A percentile compares a stretch with the other conserved stretches of the same genome.
These are phyloP conservation scores for Geotrichum australiense DNA, from an alignment of 1,139 yeast species.

Conservation along the genomic window DNA sequence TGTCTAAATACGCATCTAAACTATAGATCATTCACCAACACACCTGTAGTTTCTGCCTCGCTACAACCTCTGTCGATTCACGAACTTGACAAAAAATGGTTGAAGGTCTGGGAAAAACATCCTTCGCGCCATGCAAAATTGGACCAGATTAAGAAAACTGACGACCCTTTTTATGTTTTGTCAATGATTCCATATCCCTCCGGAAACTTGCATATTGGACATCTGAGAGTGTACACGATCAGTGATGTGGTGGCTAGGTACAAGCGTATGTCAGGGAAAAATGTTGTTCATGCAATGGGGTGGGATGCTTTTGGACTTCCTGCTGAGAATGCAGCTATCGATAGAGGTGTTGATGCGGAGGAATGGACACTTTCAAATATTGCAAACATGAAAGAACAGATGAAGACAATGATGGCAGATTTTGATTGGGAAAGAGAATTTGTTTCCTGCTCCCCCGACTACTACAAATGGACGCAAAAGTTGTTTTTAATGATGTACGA, in stretches of 20 bases:
- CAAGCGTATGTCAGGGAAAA: conserved; percentile 64
- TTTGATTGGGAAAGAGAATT: conserved; percentile 93
- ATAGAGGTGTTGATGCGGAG: conserved; percentile 69
- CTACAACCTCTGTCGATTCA: conserved; percentile 14
- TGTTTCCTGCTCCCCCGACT: conserved; percentile 80
- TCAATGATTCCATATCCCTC: conserved; percentile 97
- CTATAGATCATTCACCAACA: conserved; percentile 10
- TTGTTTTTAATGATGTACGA: conserved; percentile 66
- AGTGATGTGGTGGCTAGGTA: conserved; percentile 78
- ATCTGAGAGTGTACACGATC: conserved; percentile 83
- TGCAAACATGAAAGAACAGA: conserved; percentile 73
- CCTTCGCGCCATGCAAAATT: conserved; percentile 23
- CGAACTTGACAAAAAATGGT: conserved; percentile 32
- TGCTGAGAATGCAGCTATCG: conserved; percentile 96
- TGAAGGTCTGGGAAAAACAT: conserved; percentile 24
- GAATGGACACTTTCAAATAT: conserved; percentile 79
- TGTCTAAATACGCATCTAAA: too few species aligned
- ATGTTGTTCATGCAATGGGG: conserved; percentile 94
- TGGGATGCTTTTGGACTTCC: conserved; percentile 99
- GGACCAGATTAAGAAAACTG: conserved; percentile 20
- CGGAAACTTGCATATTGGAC: conserved; percentile 89
- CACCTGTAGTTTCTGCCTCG: conserved; percentile 7
- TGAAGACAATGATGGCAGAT: conserved; percentile 70
- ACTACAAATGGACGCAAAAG: conserved; percentile 89
- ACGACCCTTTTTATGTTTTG: conserved; percentile 54